phyloP scores from a whole-genome alignment of 345 rosid species.

The Salix exigua region DNA sequence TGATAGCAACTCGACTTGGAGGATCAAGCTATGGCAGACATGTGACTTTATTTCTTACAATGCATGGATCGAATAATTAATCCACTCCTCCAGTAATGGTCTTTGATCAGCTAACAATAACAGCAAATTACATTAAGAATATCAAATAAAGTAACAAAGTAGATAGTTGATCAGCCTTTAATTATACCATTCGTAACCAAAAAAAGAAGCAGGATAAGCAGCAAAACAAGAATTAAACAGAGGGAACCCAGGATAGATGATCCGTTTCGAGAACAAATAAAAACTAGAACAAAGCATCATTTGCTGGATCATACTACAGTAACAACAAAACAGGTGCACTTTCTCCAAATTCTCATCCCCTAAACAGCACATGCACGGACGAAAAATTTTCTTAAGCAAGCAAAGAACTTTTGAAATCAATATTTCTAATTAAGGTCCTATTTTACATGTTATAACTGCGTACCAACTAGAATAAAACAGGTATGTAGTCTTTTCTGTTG shows the following conservation, averaged over 20 bases:
- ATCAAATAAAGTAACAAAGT: too few species aligned
- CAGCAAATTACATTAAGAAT: neutral
- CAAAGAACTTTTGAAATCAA: too few species aligned
- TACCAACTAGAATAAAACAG: neutral
- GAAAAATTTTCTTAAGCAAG: neutral
- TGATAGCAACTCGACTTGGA: too few species aligned
- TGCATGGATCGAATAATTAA: neutral
- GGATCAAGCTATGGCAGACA: too few species aligned
- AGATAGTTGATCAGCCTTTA: neutral
- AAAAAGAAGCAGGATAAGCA: neutral
- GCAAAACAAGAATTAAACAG: neutral
- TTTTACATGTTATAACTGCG: neutral
- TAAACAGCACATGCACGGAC: neutral
- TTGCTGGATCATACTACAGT: neutral
- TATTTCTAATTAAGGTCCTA: neutral
- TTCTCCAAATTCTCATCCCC: neutral
- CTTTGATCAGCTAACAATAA: neutral
- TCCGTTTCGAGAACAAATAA: neutral
- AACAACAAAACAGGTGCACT: slow-evolving; percentile 1
- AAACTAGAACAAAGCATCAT: neutral
- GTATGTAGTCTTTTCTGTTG: neutral
- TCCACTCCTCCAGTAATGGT: neutral
- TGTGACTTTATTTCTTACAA: too few species aligned
- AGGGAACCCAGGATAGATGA: slow-evolving; percentile 1
- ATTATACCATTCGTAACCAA: neutral